Evolutionary conservation across 805 yeast species (phyloP).

Genomic region (Cyberlindnera maritima): DNA sequence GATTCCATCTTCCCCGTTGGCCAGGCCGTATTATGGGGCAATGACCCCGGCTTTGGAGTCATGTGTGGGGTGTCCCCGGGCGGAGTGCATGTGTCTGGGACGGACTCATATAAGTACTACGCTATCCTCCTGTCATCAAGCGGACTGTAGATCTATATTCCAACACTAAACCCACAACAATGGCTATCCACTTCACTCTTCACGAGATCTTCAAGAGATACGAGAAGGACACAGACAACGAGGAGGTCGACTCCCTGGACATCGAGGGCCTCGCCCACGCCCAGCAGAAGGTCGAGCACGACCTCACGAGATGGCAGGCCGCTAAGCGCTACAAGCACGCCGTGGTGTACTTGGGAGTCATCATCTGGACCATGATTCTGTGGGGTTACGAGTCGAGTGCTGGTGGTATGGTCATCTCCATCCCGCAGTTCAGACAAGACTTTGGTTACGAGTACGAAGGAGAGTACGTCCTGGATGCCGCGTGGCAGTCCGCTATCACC

Average conservation of each 20-base stretch:
- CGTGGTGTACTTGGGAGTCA: slow-evolving; percentile 37
- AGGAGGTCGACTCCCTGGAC: slow-evolving; percentile 2
- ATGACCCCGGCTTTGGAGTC: too few species aligned
- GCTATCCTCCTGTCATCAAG: too few species aligned
- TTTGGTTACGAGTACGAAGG: slow-evolving; percentile 29
- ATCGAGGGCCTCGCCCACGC: slow-evolving; percentile 10
- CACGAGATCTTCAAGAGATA: slow-evolving; percentile 2
- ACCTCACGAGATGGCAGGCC: slow-evolving; percentile 27
- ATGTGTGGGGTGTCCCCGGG: too few species aligned
- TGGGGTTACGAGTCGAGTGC: slow-evolving; percentile 41
- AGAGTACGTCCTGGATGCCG: slow-evolving; percentile 35
- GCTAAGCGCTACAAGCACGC: slow-evolving; percentile 38
- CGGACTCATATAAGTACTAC: too few species aligned
- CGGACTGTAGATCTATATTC: too few species aligned
- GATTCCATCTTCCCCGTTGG: too few species aligned
- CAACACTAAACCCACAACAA: background rate
- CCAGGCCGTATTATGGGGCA: too few species aligned
- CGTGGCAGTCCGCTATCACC: slow-evolving; percentile 42
- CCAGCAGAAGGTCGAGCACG: slow-evolving; percentile 16
- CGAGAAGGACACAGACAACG: slow-evolving; percentile 3
- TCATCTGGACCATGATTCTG: slow-evolving; percentile 38
- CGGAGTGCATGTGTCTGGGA: too few species aligned
- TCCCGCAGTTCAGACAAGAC: slow-evolving; percentile 35
- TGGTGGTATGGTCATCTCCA: slow-evolving; percentile 35
- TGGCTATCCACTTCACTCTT: slow-evolving; percentile 10